phyloP scores from a whole-genome alignment of 805 yeast genomes.

The Ogataea angusta region DNA sequence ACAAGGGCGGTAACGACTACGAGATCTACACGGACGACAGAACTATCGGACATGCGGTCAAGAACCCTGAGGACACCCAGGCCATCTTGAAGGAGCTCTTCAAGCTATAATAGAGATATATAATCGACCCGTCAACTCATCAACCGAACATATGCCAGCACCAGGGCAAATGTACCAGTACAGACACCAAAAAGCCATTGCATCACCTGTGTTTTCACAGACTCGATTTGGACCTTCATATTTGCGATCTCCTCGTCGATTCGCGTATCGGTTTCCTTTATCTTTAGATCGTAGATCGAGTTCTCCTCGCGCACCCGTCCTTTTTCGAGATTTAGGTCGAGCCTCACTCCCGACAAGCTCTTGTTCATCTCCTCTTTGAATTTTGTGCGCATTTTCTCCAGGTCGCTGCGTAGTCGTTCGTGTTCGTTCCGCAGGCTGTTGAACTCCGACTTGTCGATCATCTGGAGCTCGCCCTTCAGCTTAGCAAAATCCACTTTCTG shows the following conservation, averaged over 20 bases:
- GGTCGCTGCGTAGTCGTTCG: conserved; percentile 76
- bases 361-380: conserved; percentile 90
- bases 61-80: conserved; percentile 84
- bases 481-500: conserved; percentile 97
- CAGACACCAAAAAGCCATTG: conserved; percentile 99
- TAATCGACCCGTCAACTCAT: conserved; percentile 21
- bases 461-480: conserved; percentile 84
- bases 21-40: conserved; percentile 91
- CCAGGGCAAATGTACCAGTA: conserved; percentile 95
- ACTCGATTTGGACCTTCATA: conserved; percentile 92
- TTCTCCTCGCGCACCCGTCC: conserved; percentile 94
- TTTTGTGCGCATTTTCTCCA: conserved; percentile 80
- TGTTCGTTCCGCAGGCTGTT: conserved; percentile 80
- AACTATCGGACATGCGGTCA: conserved; percentile 94
- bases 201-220: conserved; percentile 93
- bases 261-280: conserved; percentile 91
- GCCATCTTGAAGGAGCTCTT: conserved; percentile 81
- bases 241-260: conserved; percentile 94
- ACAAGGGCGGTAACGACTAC: conserved; percentile 97
- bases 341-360: conserved; percentile 82
- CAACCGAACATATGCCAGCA: conserved; percentile 86
- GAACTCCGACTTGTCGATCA: conserved; percentile 83
- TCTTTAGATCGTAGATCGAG: conserved; percentile 86
- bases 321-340: conserved; percentile 89
- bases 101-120: conserved; percentile 36